These are phyloP conservation scores for Cladorrhinum sp. DNA, from an alignment of 2,329 filamentous ascomycete genomes.

Conservation along the genomic window DNA sequence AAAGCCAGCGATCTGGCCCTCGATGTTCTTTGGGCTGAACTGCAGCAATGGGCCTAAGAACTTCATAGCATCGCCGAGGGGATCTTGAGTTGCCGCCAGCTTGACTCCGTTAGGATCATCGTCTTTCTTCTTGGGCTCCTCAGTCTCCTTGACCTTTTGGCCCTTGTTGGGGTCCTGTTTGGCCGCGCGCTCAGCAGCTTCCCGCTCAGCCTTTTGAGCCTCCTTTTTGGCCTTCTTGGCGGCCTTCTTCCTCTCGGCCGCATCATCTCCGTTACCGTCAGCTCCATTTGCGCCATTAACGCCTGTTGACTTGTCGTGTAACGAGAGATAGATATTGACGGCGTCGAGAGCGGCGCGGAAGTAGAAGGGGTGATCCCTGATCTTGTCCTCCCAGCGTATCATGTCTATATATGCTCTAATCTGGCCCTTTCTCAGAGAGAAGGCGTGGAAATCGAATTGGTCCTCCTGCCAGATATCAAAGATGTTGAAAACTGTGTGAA, in stretches of 20 bases:
- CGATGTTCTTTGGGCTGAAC: conserved; percentile 74
- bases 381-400: conserved; percentile 89
- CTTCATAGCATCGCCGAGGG: conserved; percentile 82
- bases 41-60: conserved; percentile 80
- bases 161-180: conserved; percentile 83
- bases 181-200: conserved; percentile 72
- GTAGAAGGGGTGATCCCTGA: conserved; percentile 92
- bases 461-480: conserved; percentile 98
- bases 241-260: conserved; percentile 77
- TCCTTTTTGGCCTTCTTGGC: conserved; percentile 79
- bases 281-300: conserved; percentile 60
- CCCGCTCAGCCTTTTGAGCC: conserved; percentile 67
- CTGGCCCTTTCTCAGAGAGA: conserved; percentile 94
- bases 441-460: conserved; percentile 98
- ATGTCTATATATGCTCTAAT: conserved; percentile 94
- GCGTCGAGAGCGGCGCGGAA: conserved; percentile 78
- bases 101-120: conserved; percentile 80
- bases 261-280: conserved; percentile 59
- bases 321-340: conserved; percentile 72
- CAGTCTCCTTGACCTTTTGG: conserved; percentile 55
- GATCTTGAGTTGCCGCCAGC: conserved; percentile 76
- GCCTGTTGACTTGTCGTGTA: conserved; percentile 71
- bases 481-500: conserved; percentile 83
- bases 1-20: conserved; percentile 81
- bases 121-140: conserved; percentile 77